Evolutionary conservation across 2,329 filamentous ascomycete genomes (phyloP), one percentile per base, ranked within the genome.

Genomic region (Talaromyces rugulosus): DNA sequence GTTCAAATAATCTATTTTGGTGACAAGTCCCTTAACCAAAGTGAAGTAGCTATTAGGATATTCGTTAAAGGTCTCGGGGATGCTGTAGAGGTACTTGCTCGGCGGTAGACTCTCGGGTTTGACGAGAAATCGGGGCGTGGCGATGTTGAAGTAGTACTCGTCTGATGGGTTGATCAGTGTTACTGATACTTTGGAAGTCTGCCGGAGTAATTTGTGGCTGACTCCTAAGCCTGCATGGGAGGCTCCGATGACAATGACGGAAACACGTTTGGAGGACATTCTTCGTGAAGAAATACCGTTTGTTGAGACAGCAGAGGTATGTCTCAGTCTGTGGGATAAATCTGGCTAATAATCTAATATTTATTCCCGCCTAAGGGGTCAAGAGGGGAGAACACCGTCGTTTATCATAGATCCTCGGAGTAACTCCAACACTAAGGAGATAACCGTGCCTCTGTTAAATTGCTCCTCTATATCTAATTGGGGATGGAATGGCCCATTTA

Each of bases 121-220:
- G 31, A 80, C 77, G 34, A 85, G 71, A 44, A 81, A 78, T 36
- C 85, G 80, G 0, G 85, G 85, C 2, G 83, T 80, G 1, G 80
- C 83, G 28, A 82, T 72, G 47, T 80, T 80, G 70, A 79, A 85
- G 75, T 78, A 87, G 74, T 82, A 85, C 47, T 80, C 74, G 4
- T 77, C 74, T 14, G 81, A 81, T 4, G 83, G 82, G 60, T 82
- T 81, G 66, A 88, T 77, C 18, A 86, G 74, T 59, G 81, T 80
- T 51, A 88, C 72, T 61, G 83, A 83, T 69, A 72, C 65, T 5
- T 66, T 62, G 18, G 72, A 68, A 53, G 70, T 67, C 54, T 71
- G 69, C 58, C 72, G 71, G 28, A 79, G 71, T 55, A 80, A 67
- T 14, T 69, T 66, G 61, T 78, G 75, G 36, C 75, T 74, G n/a